A percentile compares a stretch with the other conserved stretches of the same genome.
These are phyloP conservation scores for Sesbania bispinosa DNA, from an alignment of 306 rosid genomes.

Conservation along the genomic window DNA sequence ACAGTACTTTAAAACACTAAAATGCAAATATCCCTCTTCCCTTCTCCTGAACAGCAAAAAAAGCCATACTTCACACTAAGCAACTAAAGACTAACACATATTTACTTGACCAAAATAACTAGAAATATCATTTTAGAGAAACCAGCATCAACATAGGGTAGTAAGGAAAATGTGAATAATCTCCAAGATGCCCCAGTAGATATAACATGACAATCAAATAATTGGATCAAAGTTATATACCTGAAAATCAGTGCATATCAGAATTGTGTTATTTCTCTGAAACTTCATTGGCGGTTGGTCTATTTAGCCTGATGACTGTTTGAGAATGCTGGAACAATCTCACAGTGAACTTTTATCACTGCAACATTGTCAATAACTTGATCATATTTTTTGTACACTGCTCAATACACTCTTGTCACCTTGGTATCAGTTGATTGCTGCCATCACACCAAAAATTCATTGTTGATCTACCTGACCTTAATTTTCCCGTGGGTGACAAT, in stretches of 20 bases:
- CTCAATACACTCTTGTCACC: constrained; percentile 58
- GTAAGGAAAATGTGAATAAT: constrained; percentile 1
- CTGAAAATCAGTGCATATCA: constrained; percentile 74
- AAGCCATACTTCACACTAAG: not conserved
- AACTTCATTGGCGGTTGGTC: constrained; percentile 55
- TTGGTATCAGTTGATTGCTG: constrained; percentile 62
- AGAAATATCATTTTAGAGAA: not conserved
- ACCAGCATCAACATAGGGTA: not conserved
- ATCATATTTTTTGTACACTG: constrained; percentile 63
- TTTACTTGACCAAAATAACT: not conserved
- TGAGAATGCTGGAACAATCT: constrained; percentile 61
- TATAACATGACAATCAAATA: constrained; percentile 8
- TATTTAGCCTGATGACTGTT: constrained; percentile 46
- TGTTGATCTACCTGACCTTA: constrained; percentile 50
- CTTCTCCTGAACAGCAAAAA: not conserved
- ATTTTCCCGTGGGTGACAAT: constrained; percentile 66
- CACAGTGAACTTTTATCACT: constrained; percentile 54
- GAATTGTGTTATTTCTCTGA: constrained; percentile 58
- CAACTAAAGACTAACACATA: not conserved
- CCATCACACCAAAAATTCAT: constrained; percentile 51
- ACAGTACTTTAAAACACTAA: not conserved
- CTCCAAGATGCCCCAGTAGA: not conserved
- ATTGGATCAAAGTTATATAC: constrained; percentile 31
- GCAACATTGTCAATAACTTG: constrained; percentile 63
- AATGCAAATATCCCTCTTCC: not conserved